Percentiles rank a stretch among this genome's conserved stretches.
Evolutionary conservation across 148 eudicot species (phyloP).

Genomic region (Fagopyrum esculentum): DNA sequence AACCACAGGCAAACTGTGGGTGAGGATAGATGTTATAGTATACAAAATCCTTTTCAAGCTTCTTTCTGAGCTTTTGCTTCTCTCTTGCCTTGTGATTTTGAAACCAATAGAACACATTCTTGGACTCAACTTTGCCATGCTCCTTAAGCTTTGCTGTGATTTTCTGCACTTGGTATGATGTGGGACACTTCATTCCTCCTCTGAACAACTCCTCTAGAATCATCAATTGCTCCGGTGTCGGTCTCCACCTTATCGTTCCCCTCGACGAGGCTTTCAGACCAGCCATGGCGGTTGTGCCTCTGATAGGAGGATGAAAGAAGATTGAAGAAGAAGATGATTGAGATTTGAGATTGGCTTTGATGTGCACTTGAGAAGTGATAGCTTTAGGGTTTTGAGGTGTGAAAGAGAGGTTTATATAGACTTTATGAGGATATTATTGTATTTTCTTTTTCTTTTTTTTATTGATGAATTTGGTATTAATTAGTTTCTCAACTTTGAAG

Average conservation of each 20-base stretch:
- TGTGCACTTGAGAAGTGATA: neutral
- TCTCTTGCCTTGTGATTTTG: conserved; percentile 31
- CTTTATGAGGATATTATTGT: neutral
- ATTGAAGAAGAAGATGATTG: neutral
- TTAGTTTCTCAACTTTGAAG: conserved; percentile 6
- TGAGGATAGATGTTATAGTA: conserved; percentile 2
- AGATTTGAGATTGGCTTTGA: too few species aligned
- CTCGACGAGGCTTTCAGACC: neutral
- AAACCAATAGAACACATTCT: conserved; percentile 34
- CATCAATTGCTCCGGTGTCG: conserved; percentile 39
- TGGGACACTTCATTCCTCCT: conserved; percentile 30
- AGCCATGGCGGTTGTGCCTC: neutral
- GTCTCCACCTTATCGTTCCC: conserved; percentile 30
- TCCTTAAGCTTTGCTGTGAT: conserved; percentile 25
- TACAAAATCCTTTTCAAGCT: neutral
- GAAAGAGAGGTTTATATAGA: neutral
- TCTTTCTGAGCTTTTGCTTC: conserved; percentile 20
- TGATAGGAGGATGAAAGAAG: neutral
- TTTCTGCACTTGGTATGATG: conserved; percentile 29
- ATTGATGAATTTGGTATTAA: neutral
- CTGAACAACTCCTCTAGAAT: conserved; percentile 32
- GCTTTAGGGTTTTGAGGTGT: neutral
- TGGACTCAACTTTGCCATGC: conserved; percentile 23
- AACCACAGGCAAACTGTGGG: neutral
- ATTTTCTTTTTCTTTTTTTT: neutral